phyloP scores from a whole-genome alignment of 805 yeast species.

The Spathaspora passalidarum region DNA sequence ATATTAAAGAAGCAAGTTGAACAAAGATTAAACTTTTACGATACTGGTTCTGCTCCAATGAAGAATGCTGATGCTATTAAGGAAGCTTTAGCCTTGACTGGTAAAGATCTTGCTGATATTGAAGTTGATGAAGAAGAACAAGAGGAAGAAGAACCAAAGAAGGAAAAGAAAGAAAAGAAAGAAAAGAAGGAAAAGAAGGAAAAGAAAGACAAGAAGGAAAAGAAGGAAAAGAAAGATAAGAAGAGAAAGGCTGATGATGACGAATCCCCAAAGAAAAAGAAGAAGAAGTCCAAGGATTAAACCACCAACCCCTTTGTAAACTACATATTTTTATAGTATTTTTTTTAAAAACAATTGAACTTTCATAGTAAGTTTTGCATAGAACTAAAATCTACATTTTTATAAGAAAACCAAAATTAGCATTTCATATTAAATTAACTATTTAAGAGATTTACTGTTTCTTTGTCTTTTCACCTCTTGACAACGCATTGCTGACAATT shows the following conservation, averaged over 20 bases:
- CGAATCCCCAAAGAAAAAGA: conserved; percentile 39
- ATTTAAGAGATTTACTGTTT: not conserved
- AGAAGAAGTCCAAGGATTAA: conserved; percentile 46
- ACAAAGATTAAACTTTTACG: conserved; percentile 93
- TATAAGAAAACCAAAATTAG: too few relatives aligned
- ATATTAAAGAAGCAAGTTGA: conserved; percentile 95
- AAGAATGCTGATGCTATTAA: conserved; percentile 93
- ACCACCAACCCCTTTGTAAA: conserved; percentile 1
- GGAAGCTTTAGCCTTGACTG: conserved; percentile 76
- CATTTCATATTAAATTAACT: too few relatives aligned
- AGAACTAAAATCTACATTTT: too few relatives aligned
- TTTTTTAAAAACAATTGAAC: not conserved
- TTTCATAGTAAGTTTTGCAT: too few relatives aligned
- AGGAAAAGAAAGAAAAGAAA: conserved; percentile 22
- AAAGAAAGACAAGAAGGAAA: conserved; percentile 23
- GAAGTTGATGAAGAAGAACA: conserved; percentile 23
- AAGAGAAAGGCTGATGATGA: conserved; percentile 31
- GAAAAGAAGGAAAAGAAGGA: conserved; percentile 23
- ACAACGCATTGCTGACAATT: conserved; percentile 37
- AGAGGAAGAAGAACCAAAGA: conserved; percentile 19
- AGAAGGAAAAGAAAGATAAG: conserved; percentile 30
- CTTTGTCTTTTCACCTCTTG: conserved; percentile 16
- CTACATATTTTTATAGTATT: not conserved
- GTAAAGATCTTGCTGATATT: conserved; percentile 44
- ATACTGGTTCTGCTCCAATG: conserved; percentile 94